phyloP scores from a whole-genome alignment of 345 rosid genomes.

The Geranium brycei region DNA sequence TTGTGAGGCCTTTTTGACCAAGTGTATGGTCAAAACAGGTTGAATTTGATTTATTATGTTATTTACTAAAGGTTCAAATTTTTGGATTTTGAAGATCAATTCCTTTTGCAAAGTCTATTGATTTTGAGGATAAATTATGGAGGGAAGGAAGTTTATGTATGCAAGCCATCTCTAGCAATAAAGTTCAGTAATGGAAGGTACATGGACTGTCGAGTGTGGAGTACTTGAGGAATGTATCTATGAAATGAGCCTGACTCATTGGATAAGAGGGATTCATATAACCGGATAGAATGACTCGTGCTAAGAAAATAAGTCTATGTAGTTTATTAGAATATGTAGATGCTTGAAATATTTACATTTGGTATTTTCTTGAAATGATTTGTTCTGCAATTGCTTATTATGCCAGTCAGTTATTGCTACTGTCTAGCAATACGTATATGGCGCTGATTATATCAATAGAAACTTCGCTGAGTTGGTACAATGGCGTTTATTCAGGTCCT shows the following conservation, averaged over 20 bases:
- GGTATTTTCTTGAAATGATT: too few species aligned
- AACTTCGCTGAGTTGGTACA: neutral
- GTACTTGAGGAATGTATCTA: neutral
- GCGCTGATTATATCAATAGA: neutral
- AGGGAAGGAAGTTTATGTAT: neutral
- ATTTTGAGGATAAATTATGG: too few species aligned
- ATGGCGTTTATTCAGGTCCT: constrained; percentile 48
- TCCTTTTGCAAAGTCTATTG: too few species aligned
- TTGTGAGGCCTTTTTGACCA: too few species aligned
- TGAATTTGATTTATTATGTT: too few species aligned
- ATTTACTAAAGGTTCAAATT: too few species aligned
- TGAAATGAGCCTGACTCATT: neutral
- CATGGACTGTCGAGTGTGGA: neutral
- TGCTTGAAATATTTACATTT: too few species aligned
- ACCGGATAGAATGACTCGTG: neutral
- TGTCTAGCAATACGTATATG: too few species aligned
- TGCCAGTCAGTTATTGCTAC: neutral
- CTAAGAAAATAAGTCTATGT: neutral
- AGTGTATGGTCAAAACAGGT: too few species aligned
- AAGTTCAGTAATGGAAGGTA: neutral
- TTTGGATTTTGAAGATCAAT: too few species aligned
- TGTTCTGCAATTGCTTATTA: neutral
- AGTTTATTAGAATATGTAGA: neutral
- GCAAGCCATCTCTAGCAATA: neutral
- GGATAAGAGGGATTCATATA: neutral